Conservation (phyloP, 75 land plant species). For the Pinus albicaulis region DNA sequence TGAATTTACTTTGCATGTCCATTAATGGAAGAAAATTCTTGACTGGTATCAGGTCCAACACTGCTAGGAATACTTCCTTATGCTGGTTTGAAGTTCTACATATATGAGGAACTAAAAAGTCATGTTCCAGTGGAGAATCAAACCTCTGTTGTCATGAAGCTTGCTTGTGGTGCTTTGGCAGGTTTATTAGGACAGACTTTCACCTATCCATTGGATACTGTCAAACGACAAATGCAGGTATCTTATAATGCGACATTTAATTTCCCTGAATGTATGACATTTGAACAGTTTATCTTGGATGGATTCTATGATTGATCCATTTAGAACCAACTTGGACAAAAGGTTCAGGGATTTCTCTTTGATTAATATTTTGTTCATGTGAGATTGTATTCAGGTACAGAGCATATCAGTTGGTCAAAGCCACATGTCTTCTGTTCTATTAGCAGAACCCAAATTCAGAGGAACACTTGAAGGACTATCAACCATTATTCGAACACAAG, state of each 20-base stretch:
- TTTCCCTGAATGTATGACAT: background rate
- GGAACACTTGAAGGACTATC: slow-evolving; percentile 85
- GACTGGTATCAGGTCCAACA: slow-evolving; percentile 72
- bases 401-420: slow-evolving; percentile 10
- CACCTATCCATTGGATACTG: slow-evolving; percentile 96
- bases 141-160: slow-evolving; percentile 61
- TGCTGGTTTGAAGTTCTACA: slow-evolving; percentile 95
- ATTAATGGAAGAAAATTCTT: background rate
- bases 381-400: slow-evolving; percentile 40
- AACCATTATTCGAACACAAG: slow-evolving; percentile 66
- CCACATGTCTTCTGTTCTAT: slow-evolving; percentile 13
- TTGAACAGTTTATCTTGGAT: background rate
- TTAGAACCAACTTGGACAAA: background rate
- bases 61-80: slow-evolving; percentile 95
- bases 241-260: background rate
- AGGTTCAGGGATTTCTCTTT: background rate
- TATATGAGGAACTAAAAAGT: slow-evolving; percentile 85
- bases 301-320: background rate
- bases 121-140: slow-evolving; percentile 64
- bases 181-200: slow-evolving; percentile 93
- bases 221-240: slow-evolving; percentile 99
- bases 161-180: slow-evolving; percentile 92
- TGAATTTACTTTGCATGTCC: background rate
- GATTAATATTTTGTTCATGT: background rate
- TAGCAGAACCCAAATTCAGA: slow-evolving; percentile 22